Conservation (phyloP, 345 rosid genomes). For the Psidium guajava region DNA sequence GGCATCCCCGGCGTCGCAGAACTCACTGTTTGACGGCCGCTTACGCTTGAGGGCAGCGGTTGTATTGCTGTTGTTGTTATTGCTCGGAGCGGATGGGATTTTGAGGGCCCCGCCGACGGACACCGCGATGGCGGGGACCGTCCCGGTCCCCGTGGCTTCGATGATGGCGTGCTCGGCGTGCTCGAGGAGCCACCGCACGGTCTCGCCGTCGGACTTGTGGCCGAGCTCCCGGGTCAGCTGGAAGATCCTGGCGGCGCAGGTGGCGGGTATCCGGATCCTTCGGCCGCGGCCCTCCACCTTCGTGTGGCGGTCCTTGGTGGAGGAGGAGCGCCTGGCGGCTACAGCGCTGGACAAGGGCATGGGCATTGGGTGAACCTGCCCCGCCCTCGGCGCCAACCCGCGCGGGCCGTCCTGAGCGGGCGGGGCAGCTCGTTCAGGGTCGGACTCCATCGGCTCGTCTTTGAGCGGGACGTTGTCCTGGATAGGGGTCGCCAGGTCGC, state of each 20-base stretch:
- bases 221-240: constrained; percentile 35
- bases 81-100: constrained; percentile 19
- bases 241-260: constrained; percentile 43
- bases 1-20: constrained; percentile 12
- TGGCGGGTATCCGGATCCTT: constrained; percentile 48
- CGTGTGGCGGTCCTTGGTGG: constrained; percentile 47
- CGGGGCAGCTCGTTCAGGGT: constrained; percentile 6
- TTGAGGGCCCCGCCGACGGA: constrained; percentile 32
- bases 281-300: constrained; percentile 51
- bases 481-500: constrained; percentile 8
- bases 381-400: constrained; percentile 12
- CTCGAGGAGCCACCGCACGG: constrained; percentile 40
- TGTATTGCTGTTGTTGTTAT: background rate
- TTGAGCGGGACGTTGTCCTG: constrained; percentile 22
- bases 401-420: background rate
- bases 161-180: constrained; percentile 35
- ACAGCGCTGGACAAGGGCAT: background rate
- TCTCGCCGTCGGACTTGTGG: constrained; percentile 43
- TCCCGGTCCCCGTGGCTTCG: constrained; percentile 37
- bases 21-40: constrained; percentile 21
- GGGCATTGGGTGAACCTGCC: constrained; percentile 9
- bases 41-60: constrained; percentile 13
- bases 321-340: constrained; percentile 10
- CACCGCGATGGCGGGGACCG: constrained; percentile 34
- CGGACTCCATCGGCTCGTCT: constrained; percentile 25